Conservation (phyloP, 805 yeast species). For the Vanderwaltozyma tropicalis region DNA sequence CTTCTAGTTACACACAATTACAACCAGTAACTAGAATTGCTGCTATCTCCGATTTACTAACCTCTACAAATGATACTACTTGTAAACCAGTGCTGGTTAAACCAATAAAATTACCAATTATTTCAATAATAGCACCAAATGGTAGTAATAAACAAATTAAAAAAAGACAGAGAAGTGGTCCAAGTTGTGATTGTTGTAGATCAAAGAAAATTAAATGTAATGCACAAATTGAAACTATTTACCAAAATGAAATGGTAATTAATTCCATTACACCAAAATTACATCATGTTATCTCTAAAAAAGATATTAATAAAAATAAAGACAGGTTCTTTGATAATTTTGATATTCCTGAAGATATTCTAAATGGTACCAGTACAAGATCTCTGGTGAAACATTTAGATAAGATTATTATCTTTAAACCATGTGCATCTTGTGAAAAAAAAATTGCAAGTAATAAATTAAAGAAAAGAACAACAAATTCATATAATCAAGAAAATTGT, state of each 20-base stretch:
- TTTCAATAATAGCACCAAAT: not conserved
- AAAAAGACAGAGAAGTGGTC: constrained; percentile 57
- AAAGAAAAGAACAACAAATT: constrained; percentile 28
- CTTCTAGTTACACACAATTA: too few species aligned
- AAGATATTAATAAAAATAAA: constrained; percentile 6
- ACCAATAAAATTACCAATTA: too few species aligned
- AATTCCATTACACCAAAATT: constrained; percentile 12
- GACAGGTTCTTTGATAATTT: not conserved
- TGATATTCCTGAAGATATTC: constrained; percentile 1
- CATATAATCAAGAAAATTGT: too few species aligned
- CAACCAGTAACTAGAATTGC: too few species aligned
- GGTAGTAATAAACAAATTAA: constrained; percentile 4
- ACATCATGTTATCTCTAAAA: constrained; percentile 11
- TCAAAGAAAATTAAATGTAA: constrained; percentile 63
- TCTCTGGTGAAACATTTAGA: constrained; percentile 20
- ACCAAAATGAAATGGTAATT: constrained; percentile 17
- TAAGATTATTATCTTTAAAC: constrained; percentile 37
- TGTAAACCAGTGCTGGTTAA: too few species aligned
- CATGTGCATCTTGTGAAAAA: constrained; percentile 45
- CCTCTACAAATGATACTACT: too few species aligned
- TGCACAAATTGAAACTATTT: constrained; percentile 44
- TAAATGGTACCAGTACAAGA: not conserved
- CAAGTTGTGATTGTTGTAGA: constrained; percentile 65
- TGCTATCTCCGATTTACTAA: too few species aligned
- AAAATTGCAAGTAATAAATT: constrained; percentile 4